phyloP scores from a whole-genome alignment of 164 flowering plant genomes.

The Berberis thunbergii region DNA sequence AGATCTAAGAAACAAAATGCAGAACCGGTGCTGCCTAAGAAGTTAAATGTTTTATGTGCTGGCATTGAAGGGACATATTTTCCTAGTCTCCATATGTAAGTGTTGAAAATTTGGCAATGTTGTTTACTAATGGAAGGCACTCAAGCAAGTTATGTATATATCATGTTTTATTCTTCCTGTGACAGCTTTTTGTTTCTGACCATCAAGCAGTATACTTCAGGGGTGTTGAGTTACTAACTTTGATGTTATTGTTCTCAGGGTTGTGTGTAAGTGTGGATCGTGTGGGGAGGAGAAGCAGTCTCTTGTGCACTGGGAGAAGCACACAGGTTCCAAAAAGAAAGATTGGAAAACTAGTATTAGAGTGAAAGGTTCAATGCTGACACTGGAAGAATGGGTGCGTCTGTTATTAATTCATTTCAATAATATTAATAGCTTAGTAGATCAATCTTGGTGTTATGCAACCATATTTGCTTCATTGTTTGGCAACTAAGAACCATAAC shows the following conservation, averaged over 20 bases:
- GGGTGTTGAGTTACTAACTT: neutral
- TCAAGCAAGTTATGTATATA: neutral
- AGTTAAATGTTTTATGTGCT: conserved; percentile 62
- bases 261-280: conserved; percentile 80
- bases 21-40: conserved; percentile 25
- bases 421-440: neutral
- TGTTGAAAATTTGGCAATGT: neutral
- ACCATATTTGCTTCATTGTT: too few relatives aligned
- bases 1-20: conserved; percentile 28
- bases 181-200: too few relatives aligned
- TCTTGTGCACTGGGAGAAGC: conserved; percentile 88
- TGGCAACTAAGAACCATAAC: neutral
- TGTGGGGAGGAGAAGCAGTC: conserved; percentile 72
- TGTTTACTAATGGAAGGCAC: neutral
- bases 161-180: neutral
- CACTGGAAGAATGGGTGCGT: conserved; percentile 93
- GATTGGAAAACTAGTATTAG: conserved; percentile 77
- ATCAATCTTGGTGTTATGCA: too few relatives aligned
- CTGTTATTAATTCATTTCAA: neutral
- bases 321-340: conserved; percentile 75
- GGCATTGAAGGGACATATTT: conserved; percentile 78
- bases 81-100: conserved; percentile 81
- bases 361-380: conserved; percentile 73
- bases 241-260: conserved; percentile 36
- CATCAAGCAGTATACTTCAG: too few relatives aligned